Percentiles rank a stretch among this genome's conserved stretches.
Evolutionary conservation across 2,329 filamentous ascomycete genomes (phyloP).

Genomic region (Cryphonectria radicalis): DNA sequence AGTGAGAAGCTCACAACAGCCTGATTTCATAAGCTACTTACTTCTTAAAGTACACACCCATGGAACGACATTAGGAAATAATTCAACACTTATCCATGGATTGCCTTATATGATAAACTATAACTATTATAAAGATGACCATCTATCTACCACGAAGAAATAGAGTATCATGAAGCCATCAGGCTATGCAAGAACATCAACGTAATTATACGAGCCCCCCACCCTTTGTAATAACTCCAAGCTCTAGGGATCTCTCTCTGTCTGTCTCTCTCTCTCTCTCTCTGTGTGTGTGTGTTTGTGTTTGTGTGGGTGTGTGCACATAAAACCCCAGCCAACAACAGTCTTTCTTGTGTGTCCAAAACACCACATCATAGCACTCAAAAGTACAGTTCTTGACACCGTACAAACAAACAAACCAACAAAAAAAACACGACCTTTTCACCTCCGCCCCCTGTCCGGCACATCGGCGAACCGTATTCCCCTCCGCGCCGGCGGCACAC

Average conservation of each 20-base stretch:
- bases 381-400: neutral
- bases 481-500: conserved; percentile 55
- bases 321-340: neutral
- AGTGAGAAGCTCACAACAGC: too few relatives aligned
- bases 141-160: neutral
- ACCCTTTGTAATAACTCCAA: neutral
- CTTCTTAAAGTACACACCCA: too few relatives aligned
- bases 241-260: neutral
- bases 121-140: neutral
- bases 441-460: conserved; percentile 34
- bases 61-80: neutral
- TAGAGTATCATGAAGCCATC: neutral
- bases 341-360: neutral
- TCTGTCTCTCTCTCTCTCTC: neutral
- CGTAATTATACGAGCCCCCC: neutral
- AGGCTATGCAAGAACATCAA: neutral
- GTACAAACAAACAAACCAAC: neutral
- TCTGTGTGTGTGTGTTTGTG: neutral
- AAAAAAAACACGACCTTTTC: neutral
- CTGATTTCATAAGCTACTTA: too few relatives aligned
- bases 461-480: conserved; percentile 66
- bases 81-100: too few relatives aligned
- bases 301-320: neutral
- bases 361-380: neutral
- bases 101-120: neutral